phyloP scores from a whole-genome alignment of 2,329 filamentous ascomycete genomes.

The Ceratocystis destructans region DNA sequence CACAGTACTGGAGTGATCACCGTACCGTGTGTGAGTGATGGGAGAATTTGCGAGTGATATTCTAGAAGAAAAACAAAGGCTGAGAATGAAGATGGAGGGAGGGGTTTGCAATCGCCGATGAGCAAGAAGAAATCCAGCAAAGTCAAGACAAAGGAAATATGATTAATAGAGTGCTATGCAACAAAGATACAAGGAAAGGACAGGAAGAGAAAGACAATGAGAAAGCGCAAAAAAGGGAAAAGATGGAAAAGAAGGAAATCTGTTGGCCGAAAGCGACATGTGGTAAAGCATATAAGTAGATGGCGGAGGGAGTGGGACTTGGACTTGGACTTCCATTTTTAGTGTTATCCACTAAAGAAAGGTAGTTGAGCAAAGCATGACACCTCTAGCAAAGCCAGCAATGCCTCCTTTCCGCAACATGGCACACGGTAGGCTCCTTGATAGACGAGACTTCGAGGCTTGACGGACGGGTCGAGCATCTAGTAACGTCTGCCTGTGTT shows the following conservation, averaged over 20 bases:
- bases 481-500: too few species aligned
- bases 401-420: neutral
- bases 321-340: neutral
- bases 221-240: neutral
- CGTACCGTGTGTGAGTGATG: neutral
- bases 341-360: neutral
- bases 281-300: constrained; percentile 7
- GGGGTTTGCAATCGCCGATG: neutral
- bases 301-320: neutral
- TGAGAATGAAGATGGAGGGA: constrained; percentile 3
- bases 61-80: neutral
- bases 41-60: neutral
- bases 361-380: neutral
- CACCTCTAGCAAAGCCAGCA: neutral
- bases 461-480: too few species aligned
- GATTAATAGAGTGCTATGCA: neutral
- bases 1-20: too few species aligned
- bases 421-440: too few species aligned
- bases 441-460: too few species aligned
- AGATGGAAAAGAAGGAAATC: neutral
- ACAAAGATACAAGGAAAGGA: neutral
- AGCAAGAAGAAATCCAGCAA: neutral
- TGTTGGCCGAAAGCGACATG: neutral
- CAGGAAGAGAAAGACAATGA: neutral
- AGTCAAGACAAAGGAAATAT: neutral